Base-by-base conservation (phyloP, 2,329 filamentous ascomycete species). In the Ampelomyces quisqualis region DNA sequence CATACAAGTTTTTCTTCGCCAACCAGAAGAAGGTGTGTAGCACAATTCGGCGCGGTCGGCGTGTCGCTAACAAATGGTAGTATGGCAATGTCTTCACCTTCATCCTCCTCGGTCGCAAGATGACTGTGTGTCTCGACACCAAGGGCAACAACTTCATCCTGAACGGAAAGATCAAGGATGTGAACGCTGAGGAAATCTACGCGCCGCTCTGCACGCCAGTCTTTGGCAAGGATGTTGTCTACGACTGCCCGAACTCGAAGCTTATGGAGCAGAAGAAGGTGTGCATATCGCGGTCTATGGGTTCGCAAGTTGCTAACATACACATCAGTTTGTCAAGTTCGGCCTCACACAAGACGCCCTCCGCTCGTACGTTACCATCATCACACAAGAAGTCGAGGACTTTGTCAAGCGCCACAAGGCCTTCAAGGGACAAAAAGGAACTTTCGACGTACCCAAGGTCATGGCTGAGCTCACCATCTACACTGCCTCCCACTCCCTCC, bases 211-310 rank as follows among this genome's bases (percentile, higher is more conserved):
- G 77, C 17, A 82, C 79, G 5, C 80, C 80, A 30, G 80, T 84
- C 3, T 95, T 95, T 64, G 89, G 89, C 54, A 83, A 81, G 58
- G 85, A 90, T 71, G 89, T 95, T 18, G 87, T 94, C 38, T 95
- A 94, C 65, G 89, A 94, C 67, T 93, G 88, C 71, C 88, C 88
- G 28, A 94, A 94, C 67, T 77, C 88, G 43, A 94, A 94, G 72
- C 79, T 95, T 63, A 94, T 95, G 89, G 89, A 95, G 73, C 89
- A 95, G 76, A 95, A 95, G 77, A 93, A 91, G 81, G 87, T 90
- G 67, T 49, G 71, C 40, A 32, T 30, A 13, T 1, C 7, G 4
- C 19, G 24, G 2, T 3, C 6, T 3, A 17, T n/a, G 18, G 5
- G 4, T 10, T 8, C 15, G 15, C 7, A 29, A 27, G 31, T 17